Percentiles rank a stretch among this genome's conserved stretches.
phyloP scores from a whole-genome alignment of 495 filamentous ascomycete genomes.

The Aspergillus hancockii region DNA sequence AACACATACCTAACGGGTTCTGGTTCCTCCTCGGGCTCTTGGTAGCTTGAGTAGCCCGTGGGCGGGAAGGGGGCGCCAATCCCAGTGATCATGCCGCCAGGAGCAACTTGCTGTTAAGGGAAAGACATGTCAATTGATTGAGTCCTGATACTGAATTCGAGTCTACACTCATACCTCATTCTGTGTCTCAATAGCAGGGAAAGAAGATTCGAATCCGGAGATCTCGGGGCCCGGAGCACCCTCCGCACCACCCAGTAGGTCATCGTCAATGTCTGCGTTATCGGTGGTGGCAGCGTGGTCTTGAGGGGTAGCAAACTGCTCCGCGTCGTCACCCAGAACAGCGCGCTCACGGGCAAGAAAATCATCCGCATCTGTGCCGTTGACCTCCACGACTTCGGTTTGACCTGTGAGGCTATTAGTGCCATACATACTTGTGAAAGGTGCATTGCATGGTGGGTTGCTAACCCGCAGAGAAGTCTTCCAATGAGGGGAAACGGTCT shows the following conservation, averaged over 20 bases:
- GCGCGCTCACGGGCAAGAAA: slow-evolving; percentile 91
- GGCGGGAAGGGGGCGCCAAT: slow-evolving; percentile 71
- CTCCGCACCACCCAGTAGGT: slow-evolving; percentile 71
- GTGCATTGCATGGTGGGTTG: slow-evolving; percentile 14
- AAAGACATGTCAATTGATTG: slow-evolving; percentile 24
- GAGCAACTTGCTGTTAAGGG: slow-evolving; percentile 68
- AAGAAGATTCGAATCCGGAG: slow-evolving; percentile 80
- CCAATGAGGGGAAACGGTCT: slow-evolving; percentile 92
- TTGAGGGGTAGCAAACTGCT: slow-evolving; percentile 79
- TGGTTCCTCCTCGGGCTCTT: slow-evolving; percentile 71
- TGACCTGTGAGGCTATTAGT: slow-evolving; percentile 54
- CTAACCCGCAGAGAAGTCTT: slow-evolving; percentile 92
- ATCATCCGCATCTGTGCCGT: slow-evolving; percentile 60
- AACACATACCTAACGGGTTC: slow-evolving; percentile 73
- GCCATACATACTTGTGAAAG: slow-evolving; percentile 5
- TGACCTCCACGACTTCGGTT: slow-evolving; percentile 52
- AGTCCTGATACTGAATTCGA: background rate
- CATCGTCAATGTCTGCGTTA: slow-evolving; percentile 60
- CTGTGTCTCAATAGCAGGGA: slow-evolving; percentile 76
- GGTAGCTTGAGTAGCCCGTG: slow-evolving; percentile 51
- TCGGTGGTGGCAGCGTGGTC: slow-evolving; percentile 60
- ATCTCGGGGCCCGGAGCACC: slow-evolving; percentile 48
- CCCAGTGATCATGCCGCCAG: slow-evolving; percentile 86
- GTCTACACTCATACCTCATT: slow-evolving; percentile 66
- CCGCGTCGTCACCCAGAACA: slow-evolving; percentile 85